phyloP scores from a whole-genome alignment of 1,284 basidiomycete genomes.

The Testicularia cyperi region DNA sequence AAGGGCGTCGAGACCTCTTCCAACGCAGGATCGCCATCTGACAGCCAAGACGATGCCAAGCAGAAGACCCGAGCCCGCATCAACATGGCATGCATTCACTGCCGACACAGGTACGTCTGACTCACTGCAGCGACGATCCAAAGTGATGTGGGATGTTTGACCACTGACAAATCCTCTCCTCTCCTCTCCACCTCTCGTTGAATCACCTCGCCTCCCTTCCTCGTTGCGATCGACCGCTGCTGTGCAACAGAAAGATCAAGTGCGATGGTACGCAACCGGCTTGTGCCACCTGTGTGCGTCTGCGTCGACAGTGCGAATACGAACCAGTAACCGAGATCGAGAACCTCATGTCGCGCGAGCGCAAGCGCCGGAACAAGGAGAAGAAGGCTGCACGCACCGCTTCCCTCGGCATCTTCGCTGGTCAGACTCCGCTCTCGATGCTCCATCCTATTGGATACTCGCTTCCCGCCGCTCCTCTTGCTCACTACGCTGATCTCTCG shows the following conservation, averaged over 20 bases:
- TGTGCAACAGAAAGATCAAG: constrained; percentile 43
- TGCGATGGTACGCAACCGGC: constrained; percentile 49
- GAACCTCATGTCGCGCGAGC: constrained; percentile 52
- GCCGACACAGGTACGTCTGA: constrained; percentile 45
- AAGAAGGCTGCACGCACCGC: constrained; percentile 32
- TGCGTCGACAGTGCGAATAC: constrained; percentile 50
- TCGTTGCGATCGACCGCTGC: neutral
- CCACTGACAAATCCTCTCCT: too few species aligned
- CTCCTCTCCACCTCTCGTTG: too few species aligned
- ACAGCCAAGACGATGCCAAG: constrained; percentile 25
- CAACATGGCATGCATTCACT: constrained; percentile 54
- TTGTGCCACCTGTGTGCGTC: constrained; percentile 47
- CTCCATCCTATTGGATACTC: constrained; percentile 12
- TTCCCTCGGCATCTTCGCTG: constrained; percentile 29
- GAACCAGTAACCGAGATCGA: constrained; percentile 50
- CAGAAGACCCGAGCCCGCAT: constrained; percentile 30
- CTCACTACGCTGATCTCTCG: constrained; percentile 14
- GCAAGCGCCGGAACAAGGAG: constrained; percentile 49
- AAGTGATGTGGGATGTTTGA: too few species aligned
- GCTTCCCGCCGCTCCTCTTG: constrained; percentile 11
- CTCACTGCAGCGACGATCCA: neutral
- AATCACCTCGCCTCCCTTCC: neutral
- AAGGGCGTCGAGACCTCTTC: neutral
- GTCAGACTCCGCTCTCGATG: constrained; percentile 31
- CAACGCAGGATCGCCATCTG: constrained; percentile 17